Conservation (phyloP, 2,329 filamentous ascomycete genomes). For the Cytospora leucostoma region DNA sequence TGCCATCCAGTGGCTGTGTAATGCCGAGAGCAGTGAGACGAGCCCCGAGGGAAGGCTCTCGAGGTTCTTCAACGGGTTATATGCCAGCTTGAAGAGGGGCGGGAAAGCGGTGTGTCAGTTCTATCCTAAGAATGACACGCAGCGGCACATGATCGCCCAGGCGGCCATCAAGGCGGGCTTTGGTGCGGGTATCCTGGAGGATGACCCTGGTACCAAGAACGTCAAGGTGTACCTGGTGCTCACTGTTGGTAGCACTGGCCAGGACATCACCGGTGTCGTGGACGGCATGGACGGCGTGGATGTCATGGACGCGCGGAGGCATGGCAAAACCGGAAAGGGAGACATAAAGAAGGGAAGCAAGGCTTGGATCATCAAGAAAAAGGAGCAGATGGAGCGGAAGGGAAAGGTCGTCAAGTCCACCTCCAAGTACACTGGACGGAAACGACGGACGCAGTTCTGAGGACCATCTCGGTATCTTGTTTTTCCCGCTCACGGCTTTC, state of each 20-base stretch:
- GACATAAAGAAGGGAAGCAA: conserved; percentile 78
- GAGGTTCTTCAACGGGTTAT: conserved; percentile 91
- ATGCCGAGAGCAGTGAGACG: conserved; percentile 86
- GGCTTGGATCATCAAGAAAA: conserved; percentile 81
- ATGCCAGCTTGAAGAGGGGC: conserved; percentile 78
- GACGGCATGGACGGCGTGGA: conserved; percentile 87
- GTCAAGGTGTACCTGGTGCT: conserved; percentile 94
- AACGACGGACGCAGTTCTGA: conserved; percentile 77
- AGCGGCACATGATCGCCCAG: conserved; percentile 87
- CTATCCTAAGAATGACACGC: conserved; percentile 92
- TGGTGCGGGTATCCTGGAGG: conserved; percentile 89
- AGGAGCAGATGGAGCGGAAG: conserved; percentile 91
- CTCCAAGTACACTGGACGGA: conserved; percentile 92
- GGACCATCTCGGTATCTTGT: neutral
- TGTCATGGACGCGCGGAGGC: conserved; percentile 68
- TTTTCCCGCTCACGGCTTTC: neutral
- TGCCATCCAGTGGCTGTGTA: conserved; percentile 98
- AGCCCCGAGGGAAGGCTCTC: conserved; percentile 74
- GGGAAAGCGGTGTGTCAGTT: conserved; percentile 95
- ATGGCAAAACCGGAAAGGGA: conserved; percentile 49
- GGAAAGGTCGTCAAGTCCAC: conserved; percentile 91
- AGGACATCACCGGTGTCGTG: conserved; percentile 90
- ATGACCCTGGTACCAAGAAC: conserved; percentile 95
- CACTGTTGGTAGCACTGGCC: conserved; percentile 74
- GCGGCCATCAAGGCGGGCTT: conserved; percentile 94